Base-by-base conservation (phyloP, 768 basidiomycete genomes). In the Crucibulum laeve region DNA sequence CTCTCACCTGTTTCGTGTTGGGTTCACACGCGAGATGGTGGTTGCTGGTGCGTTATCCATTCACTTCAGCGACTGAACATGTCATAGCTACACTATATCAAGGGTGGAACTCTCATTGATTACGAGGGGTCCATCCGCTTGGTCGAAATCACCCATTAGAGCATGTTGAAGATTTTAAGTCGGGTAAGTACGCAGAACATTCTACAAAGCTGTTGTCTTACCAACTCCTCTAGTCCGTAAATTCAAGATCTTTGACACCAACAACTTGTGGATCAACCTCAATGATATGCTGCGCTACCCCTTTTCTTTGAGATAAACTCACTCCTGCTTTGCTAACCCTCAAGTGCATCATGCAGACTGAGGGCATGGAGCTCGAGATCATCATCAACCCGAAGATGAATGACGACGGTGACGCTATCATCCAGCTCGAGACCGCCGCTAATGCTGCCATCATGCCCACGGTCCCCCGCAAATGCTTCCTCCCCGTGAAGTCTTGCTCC, bases 401-500 rank as follows among this genome's bases (percentile, higher is more conserved):
- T 22, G 92, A 95, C 53, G 82, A 87, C 47, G 94, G 92, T 13
- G 79, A 84, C 50, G 74, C 90, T 25, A 85, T 96, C 59, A 79
- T 96, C 53, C 91, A 86, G 73, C 82, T 91, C 55, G 90, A 92
- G 70, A 92, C 88, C 17, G 92, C 92, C 33, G 89, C 92, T 43
- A 93, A 93, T 63, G 91, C 90, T 33, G 93, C 93, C 36, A 81
- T 87, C 79, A 93, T 92, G 74, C 84, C 96, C 68, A 95, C 93
- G 70, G 95, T 97, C 34, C 92, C 95, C 42, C 85, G 93, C 43
- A 82, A 77, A 46, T 89, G 95, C 48, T 96, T 97, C 84, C 76
- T 98, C 58, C 91, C 92, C 32, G 87, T 90, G 32, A 87, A 87
- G 76, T 84, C 78, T 47, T 92, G 88, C 67, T 94, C 91, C 25